phyloP scores from a whole-genome alignment of 2,329 filamentous ascomycete species.

The Pseudocercospora vitis region DNA sequence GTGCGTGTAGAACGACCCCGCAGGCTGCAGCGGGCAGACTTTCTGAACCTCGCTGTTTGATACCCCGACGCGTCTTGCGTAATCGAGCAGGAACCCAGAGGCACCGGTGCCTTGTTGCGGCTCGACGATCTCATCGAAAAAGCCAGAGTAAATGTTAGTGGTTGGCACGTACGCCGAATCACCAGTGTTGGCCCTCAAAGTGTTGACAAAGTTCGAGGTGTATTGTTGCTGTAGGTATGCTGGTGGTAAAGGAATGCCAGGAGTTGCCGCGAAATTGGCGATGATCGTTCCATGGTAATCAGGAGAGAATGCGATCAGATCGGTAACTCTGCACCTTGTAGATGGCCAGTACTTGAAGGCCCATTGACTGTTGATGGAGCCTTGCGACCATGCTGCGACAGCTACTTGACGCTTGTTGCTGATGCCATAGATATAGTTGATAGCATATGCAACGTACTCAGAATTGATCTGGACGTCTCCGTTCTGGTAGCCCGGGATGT shows the following conservation, averaged over 20 bases:
- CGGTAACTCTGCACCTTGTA: slow-evolving; percentile 45
- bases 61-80: slow-evolving; percentile 46
- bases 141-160: slow-evolving; percentile 52
- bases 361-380: slow-evolving; percentile 56
- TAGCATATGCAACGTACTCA: slow-evolving; percentile 58
- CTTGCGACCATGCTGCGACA: slow-evolving; percentile 56
- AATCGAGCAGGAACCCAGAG: slow-evolving; percentile 47
- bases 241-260: slow-evolving; percentile 51
- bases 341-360: slow-evolving; percentile 58
- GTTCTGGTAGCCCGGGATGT: slow-evolving; percentile 51
- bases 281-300: slow-evolving; percentile 53
- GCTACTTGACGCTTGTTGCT: slow-evolving; percentile 41
- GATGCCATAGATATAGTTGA: slow-evolving; percentile 54
- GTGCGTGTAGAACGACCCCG: slow-evolving; percentile 52
- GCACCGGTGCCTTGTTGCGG: slow-evolving; percentile 49
- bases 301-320: slow-evolving; percentile 54
- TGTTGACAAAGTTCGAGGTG: slow-evolving; percentile 45
- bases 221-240: slow-evolving; percentile 50
- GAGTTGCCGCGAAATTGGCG: slow-evolving; percentile 34
- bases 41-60: slow-evolving; percentile 53
- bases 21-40: slow-evolving; percentile 42
- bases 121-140: slow-evolving; percentile 54
- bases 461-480: slow-evolving; percentile 52
- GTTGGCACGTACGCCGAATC: slow-evolving; percentile 57
- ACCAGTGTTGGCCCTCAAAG: slow-evolving; percentile 47